Conservation (phyloP, 495 filamentous ascomycete genomes). For the Neurospora sublineolata region DNA sequence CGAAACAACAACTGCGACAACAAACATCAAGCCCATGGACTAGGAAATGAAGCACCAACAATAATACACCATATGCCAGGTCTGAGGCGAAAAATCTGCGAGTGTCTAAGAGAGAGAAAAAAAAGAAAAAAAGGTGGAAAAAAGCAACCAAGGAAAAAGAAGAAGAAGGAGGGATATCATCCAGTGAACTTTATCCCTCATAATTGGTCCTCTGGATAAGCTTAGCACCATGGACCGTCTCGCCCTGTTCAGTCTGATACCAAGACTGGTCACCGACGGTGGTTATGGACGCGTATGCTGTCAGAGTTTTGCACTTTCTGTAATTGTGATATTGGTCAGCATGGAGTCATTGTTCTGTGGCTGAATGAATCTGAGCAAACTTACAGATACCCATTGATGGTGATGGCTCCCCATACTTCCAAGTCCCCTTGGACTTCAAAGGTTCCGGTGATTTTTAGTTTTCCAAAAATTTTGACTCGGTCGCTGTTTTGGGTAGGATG, state of each 20-base stretch:
- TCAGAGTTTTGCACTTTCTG: constrained; percentile 26
- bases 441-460: constrained; percentile 25
- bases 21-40: not conserved
- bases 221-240: constrained; percentile 27
- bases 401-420: constrained; percentile 28
- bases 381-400: constrained; percentile 28
- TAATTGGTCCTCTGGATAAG: constrained; percentile 19
- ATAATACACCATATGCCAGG: not conserved
- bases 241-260: constrained; percentile 23
- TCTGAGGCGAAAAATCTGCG: not conserved
- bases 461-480: constrained; percentile 32
- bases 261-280: constrained; percentile 29
- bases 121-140: not conserved
- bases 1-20: not conserved
- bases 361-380: not conserved
- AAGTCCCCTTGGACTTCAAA: constrained; percentile 23
- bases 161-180: not conserved
- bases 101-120: not conserved
- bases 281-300: constrained; percentile 26
- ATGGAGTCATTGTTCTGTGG: not conserved
- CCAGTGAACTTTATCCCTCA: constrained; percentile 8
- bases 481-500: constrained; percentile 8
- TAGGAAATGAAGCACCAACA: not conserved
- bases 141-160: not conserved
- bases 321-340: not conserved